Conservation (phyloP, 208 protist genomes). For the Novymonas esmeraldas region DNA sequence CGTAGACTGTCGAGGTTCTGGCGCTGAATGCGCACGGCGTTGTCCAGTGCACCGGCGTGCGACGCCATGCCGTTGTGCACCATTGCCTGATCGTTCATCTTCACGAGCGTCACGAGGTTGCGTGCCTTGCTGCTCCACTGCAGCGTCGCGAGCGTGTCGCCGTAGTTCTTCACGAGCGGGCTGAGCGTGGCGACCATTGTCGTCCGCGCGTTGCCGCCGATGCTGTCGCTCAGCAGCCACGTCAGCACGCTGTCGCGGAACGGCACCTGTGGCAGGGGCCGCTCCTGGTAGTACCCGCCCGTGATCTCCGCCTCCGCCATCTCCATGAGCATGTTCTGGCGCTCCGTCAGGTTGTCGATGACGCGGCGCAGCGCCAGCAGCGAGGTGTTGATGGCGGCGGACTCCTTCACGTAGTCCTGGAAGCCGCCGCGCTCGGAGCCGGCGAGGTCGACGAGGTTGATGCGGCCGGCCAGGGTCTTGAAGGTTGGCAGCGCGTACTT, state of each 20-base stretch:
- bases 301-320: slow-evolving; percentile 81
- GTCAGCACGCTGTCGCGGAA: slow-evolving; percentile 92
- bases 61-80: slow-evolving; percentile 72
- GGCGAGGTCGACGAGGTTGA: slow-evolving; percentile 92
- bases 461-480: slow-evolving; percentile 74
- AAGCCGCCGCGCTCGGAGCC: slow-evolving; percentile 91
- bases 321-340: slow-evolving; percentile 91
- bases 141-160: slow-evolving; percentile 87
- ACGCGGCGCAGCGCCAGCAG: slow-evolving; percentile 83
- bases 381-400: slow-evolving; percentile 91
- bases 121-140: slow-evolving; percentile 91
- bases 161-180: slow-evolving; percentile 90
- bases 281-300: slow-evolving; percentile 52
- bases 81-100: slow-evolving; percentile 85
- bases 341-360: slow-evolving; percentile 89
- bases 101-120: slow-evolving; percentile 87
- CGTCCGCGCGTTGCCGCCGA: slow-evolving; percentile 91
- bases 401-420: slow-evolving; percentile 91
- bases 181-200: slow-evolving; percentile 92
- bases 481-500: slow-evolving; percentile 62
- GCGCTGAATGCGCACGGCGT: slow-evolving; percentile 75
- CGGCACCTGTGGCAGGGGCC: slow-evolving; percentile 85
- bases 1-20: slow-evolving; percentile 86
- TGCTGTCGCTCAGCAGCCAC: slow-evolving; percentile 91
- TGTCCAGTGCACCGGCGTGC: slow-evolving; percentile 74